Conservation (phyloP, 2,329 filamentous ascomycete species). For the Colletotrichum sp. region DNA sequence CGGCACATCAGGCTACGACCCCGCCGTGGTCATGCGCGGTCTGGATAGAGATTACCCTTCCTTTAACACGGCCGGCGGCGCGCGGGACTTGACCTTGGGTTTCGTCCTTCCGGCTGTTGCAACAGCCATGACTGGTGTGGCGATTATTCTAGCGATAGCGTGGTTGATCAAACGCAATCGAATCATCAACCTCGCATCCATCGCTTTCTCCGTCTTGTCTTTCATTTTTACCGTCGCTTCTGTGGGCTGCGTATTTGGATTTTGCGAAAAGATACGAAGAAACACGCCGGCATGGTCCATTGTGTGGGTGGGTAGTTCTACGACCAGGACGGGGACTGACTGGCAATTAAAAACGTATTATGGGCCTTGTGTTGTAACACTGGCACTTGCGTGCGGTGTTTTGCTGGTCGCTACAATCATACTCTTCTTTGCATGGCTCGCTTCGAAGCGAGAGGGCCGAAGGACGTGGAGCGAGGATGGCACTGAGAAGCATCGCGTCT, state of each 20-base stretch:
- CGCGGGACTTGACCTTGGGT: background rate
- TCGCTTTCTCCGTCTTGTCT: background rate
- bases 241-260: background rate
- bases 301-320: background rate
- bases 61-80: background rate
- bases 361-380: background rate
- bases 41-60: too few species aligned
- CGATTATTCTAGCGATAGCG: accelerated
- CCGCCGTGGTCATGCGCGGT: background rate
- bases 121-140: background rate
- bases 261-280: background rate
- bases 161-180: background rate
- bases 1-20: background rate
- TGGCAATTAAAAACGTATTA: background rate
- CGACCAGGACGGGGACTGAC: too few species aligned
- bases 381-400: background rate
- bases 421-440: background rate
- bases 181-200: background rate
- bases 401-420: background rate
- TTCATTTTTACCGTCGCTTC: background rate
- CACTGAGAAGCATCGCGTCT: background rate
- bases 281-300: accelerated
- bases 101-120: background rate
- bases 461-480: background rate
- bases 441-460: background rate